These are phyloP conservation scores for Metarhizium anisopliae DNA, from an alignment of 2,329 filamentous ascomycete species.

Conservation along the genomic window DNA sequence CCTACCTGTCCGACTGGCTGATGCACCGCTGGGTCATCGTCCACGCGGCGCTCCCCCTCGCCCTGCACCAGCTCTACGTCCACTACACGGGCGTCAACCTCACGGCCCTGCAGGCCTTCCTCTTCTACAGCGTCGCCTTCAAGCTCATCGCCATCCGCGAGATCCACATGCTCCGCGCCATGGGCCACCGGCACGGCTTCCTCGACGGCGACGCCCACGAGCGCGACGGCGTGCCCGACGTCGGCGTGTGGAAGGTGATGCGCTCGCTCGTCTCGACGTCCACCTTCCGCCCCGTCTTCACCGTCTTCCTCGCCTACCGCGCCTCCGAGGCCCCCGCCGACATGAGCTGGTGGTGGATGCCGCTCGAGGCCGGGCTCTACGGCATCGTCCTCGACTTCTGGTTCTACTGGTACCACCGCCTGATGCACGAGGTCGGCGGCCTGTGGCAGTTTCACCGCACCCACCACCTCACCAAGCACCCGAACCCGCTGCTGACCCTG, in stretches of 20 bases:
- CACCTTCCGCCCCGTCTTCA: conserved; percentile 12
- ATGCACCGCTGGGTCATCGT: conserved; percentile 22
- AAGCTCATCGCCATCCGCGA: conserved; percentile 23
- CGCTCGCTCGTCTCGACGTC: conserved; percentile 11
- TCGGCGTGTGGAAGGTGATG: conserved; percentile 14
- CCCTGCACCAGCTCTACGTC: conserved; percentile 13
- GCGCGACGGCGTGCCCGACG: conserved; percentile 25
- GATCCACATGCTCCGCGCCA: conserved; percentile 17
- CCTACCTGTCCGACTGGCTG: conserved; percentile 18
- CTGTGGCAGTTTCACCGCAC: conserved; percentile 32
- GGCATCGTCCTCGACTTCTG: not conserved
- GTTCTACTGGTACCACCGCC: conserved; percentile 11
- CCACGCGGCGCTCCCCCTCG: conserved; percentile 17
- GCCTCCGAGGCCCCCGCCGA: conserved; percentile 2
- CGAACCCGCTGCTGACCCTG: conserved; percentile 5
- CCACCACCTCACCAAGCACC: conserved; percentile 27
- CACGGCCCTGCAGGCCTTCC: conserved; percentile 2
- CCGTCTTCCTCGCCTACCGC: conserved; percentile 16
- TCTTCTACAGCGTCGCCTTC: conserved; percentile 21
- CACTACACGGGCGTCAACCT: conserved; percentile 8
- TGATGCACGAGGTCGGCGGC: conserved; percentile 27
- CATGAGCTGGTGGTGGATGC: conserved; percentile 16
- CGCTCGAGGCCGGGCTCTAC: conserved; percentile 13
- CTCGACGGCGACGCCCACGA: conserved; percentile 18
- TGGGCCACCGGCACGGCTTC: conserved; percentile 20